A percentile compares a stretch with the other conserved stretches of the same genome.
Conservation (phyloP, 2,329 filamentous ascomycete genomes). For the Alternaria metachromatica region DNA sequence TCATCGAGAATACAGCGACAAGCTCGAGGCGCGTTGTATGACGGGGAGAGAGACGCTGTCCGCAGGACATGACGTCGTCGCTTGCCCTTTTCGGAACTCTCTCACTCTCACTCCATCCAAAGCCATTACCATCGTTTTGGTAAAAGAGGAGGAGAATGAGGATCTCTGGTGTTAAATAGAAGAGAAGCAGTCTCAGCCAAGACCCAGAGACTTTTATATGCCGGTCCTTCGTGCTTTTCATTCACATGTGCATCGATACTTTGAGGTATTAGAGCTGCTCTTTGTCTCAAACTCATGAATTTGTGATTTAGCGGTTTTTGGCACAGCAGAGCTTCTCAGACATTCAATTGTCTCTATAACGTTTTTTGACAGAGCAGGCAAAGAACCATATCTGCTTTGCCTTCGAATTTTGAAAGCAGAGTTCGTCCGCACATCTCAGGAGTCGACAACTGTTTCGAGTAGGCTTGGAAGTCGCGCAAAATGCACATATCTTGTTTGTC, state of each 20-base stretch:
- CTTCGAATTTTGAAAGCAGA: background rate
- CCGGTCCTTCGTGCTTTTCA: accelerated
- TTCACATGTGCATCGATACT: accelerated
- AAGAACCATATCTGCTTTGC: background rate
- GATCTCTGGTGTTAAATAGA: accelerated
- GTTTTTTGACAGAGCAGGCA: background rate
- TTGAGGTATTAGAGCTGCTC: background rate
- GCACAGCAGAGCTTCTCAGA: background rate
- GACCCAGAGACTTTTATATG: background rate
- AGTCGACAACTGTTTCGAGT: background rate
- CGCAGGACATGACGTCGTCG: background rate
- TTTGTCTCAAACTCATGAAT: background rate
- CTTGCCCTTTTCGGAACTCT: too few species aligned
- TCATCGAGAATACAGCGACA: background rate
- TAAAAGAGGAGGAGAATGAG: background rate
- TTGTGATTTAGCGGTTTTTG: accelerated
- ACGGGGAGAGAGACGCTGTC: background rate
- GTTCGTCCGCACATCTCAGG: background rate
- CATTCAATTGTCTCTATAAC: background rate
- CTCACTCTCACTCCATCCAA: too few species aligned
- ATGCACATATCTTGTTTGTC: background rate
- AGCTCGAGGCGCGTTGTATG: background rate
- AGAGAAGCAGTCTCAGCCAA: background rate
- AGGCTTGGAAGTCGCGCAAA: background rate
- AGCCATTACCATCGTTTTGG: too few species aligned